A percentile compares a stretch with the other conserved stretches of the same genome.
phyloP scores from a whole-genome alignment of 805 yeast genomes.

The Candida fluviatilis region DNA sequence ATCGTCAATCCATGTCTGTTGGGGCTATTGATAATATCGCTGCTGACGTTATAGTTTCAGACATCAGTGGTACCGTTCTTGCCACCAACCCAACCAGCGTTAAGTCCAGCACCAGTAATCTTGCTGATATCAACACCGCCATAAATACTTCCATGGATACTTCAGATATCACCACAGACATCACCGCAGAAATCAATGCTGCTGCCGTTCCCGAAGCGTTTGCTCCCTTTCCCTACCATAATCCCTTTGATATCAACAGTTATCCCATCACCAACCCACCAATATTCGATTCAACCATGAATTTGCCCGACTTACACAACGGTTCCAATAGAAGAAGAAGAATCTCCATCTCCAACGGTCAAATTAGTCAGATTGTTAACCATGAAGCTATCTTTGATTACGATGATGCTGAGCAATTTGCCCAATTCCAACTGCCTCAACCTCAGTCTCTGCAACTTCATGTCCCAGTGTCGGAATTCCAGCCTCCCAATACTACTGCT shows the following conservation, averaged over 20 bases:
- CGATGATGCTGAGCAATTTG: too few species aligned
- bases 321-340: constrained; percentile 49
- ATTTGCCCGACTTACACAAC: constrained; percentile 29
- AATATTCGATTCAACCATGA: constrained; percentile 39
- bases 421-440: constrained; percentile 3
- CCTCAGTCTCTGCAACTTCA: constrained; percentile 1
- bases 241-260: constrained; percentile 35
- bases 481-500: constrained; percentile 5
- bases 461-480: neutral
- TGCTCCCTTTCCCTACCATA: constrained; percentile 20
- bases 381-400: constrained; percentile 37
- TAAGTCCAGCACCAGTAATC: too few species aligned
- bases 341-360: constrained; percentile 81
- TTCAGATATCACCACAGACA: too few species aligned
- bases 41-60: too few species aligned
- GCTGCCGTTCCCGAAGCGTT: neutral
- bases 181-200: neutral
- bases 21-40: too few species aligned
- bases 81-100: too few species aligned
- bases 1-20: too few species aligned
- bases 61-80: too few species aligned
- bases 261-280: constrained; percentile 48
- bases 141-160: too few species aligned
- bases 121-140: too few species aligned
- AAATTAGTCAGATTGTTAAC: constrained; percentile 67